phyloP scores from a whole-genome alignment of 306 rosid species.

The Lablab purpureus region DNA sequence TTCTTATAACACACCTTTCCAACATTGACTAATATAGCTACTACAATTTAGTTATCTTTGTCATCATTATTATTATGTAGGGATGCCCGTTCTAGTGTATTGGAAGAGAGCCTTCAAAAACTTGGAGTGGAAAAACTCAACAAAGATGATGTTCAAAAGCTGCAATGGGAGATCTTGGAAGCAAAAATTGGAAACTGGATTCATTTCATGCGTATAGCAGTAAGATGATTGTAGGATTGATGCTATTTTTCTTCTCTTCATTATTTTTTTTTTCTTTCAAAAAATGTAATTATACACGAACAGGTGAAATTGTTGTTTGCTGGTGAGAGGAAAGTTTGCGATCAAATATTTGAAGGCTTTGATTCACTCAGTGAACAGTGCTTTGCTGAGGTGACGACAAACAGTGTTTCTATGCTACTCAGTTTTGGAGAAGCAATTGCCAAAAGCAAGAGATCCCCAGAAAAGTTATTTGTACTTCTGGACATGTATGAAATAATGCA shows the following conservation, averaged over 20 bases:
- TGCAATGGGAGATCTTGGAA: constrained; percentile 97
- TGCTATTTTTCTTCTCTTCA: neutral
- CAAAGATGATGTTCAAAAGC: constrained; percentile 96
- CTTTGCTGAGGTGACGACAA: constrained; percentile 91
- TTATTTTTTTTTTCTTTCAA: constrained; percentile 1
- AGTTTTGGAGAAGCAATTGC: constrained; percentile 99
- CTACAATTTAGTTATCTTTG: constrained; percentile 27
- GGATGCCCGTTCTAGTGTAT: constrained; percentile 81
- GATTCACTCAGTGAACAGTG: constrained; percentile 88
- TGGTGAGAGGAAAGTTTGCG: constrained; percentile 92
- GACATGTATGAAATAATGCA: constrained; percentile 99
- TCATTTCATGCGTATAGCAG: constrained; percentile 99
- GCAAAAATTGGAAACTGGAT: constrained; percentile 99
- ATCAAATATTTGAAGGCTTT: constrained; percentile 87
- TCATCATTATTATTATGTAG: constrained; percentile 51
- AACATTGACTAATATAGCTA: neutral
- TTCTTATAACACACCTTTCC: constrained; percentile 5
- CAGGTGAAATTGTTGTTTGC: constrained; percentile 96
- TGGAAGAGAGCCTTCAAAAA: constrained; percentile 92
- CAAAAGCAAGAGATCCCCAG: constrained; percentile 94
- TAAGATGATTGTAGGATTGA: constrained; percentile 53
- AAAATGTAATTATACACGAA: constrained; percentile 46
- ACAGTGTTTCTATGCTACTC: constrained; percentile 86
- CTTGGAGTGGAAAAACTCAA: constrained; percentile 96
- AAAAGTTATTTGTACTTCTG: constrained; percentile 92